Evolutionary conservation across 1,284 basidiomycete species (phyloP), one percentile per base, ranked within the genome.

Genomic region (Kwoniella shivajii): DNA sequence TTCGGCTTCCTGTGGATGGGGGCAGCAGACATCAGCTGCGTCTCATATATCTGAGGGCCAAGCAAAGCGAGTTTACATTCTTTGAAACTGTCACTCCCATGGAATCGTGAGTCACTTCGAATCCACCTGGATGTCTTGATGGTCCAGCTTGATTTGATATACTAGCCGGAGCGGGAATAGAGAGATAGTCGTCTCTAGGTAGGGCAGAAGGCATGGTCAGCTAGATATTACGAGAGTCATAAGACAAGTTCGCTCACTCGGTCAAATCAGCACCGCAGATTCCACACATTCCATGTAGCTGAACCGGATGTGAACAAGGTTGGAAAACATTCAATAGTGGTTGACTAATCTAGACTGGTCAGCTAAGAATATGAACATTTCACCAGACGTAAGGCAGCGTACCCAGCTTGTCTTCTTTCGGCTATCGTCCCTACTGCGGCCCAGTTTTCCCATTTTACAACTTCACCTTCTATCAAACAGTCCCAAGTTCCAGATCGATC

Each of bases 221-320:
- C 38, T 42, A 6, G 3, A 26, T 20, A 30, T 18, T 9, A 36
- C 22, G 47, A 14, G 31, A 30, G n/a, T 9, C 26, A 14, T 5
- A 46, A 0, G 6, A 18, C 4, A 9, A 6, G 30, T 43, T 11
- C 22, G 81, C 88, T 66, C 72, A 96, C 92, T 84, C 85, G 44
- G 91, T 93, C 82, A 98, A 86, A 68, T 96, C 92, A 77, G 89
- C 91, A 36, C 93, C 94, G 73, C 94, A 99, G 30, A 95, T 77
- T 1, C 89, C 92, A 74, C 94, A 99, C 59, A 98, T 83, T 1
- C 95, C 95, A 36, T 87, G 86, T 57, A 95, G 82, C 77, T 97
- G 93, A 65, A 95, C 87, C 47, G 90, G 90, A 77, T 99, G 94
- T 50, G 89, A 91, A 80, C 94, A 99, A 18, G 90, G 88, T 75